Evolutionary conservation across 441 rosid species (phyloP), one percentile per base, ranked within the genome.

Genomic region (Gossypium gossypioides): DNA sequence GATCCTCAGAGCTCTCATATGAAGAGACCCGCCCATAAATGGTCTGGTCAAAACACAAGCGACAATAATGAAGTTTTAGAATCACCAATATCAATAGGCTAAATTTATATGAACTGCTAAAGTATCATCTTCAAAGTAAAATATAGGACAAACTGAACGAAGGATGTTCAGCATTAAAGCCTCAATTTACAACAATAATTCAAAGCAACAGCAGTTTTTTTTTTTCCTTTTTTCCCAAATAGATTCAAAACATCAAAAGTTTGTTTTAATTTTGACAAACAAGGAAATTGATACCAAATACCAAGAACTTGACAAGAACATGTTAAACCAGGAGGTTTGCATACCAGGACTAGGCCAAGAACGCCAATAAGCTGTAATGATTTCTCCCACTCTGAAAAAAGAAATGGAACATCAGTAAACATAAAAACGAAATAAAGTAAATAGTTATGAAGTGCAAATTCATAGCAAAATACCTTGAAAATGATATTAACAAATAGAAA

Each of bases 371-470:
- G 59, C 82, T 95, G 99, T 71, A 95, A 77, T 10, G 96, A 86
- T 81, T 77, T 87, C 86, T 95, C 98, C 97, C 97, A 95, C 80
- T 91, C 99, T 95, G 96, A 37, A 74, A 7, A 52, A 64, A n/a
- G 52, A 52, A 22, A 56, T 2, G 37, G 68, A 74, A 73, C 68
- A 73, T 52, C 59, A 69, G 68, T 72, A n/a, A 22, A 68, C 40
- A 66, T 46, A 6, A 66, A 66, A 46, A 48, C 1, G 10, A 22
- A 22, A 46, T 24, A 56, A 51, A 51, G 21, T 16, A 51, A 44
- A 60, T 40, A 57, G 21, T 44, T 15, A 29, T 10, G 29, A 51
- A 52, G 15, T 24, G 2, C 40, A 64, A 25, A 64, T 19, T 15
- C 52, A 64, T 46, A 55, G 32, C 21, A 52, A 32, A 46, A 51